phyloP scores from a whole-genome alignment of 2,329 filamentous ascomycete species.

The Aureobasidium melanogenum region DNA sequence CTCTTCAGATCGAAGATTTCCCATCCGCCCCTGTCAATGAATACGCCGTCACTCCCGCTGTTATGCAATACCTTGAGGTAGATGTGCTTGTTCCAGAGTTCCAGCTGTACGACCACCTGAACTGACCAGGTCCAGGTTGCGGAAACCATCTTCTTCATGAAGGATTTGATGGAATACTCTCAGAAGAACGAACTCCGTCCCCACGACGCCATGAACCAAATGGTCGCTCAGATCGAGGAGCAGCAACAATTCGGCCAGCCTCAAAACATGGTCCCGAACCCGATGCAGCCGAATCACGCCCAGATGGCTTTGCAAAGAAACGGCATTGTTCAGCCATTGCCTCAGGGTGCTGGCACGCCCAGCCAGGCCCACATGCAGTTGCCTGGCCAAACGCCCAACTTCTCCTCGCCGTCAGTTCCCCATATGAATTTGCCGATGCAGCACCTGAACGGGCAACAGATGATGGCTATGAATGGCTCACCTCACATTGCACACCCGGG shows the following conservation, averaged over 20 bases:
- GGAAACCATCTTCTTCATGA: constrained; percentile 58
- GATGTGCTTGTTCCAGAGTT: constrained; percentile 16
- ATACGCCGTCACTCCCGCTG: constrained; percentile 46
- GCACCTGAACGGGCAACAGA: constrained; percentile 20
- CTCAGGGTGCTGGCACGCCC: constrained; percentile 19
- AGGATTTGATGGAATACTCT: constrained; percentile 49
- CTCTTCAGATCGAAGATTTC: constrained; percentile 36
- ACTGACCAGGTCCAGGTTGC: constrained; percentile 40
- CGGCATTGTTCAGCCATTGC: constrained; percentile 18
- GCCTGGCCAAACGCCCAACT: constrained; percentile 24
- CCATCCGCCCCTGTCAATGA: constrained; percentile 39
- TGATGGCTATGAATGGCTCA: constrained; percentile 40
- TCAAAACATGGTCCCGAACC: constrained; percentile 16
- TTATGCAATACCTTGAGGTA: constrained; percentile 57
- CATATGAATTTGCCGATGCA: constrained; percentile 41
- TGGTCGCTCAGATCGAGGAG: constrained; percentile 34
- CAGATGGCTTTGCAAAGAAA: constrained; percentile 28
- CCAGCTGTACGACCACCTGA: constrained; percentile 7
- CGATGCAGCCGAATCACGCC: constrained; percentile 26
- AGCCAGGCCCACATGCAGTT: constrained; percentile 27
- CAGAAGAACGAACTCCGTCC: constrained; percentile 46
- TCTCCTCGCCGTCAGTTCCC: constrained; percentile 50
- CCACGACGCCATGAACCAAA: constrained; percentile 45
- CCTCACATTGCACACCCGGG: constrained; percentile 38
- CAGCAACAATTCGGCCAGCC: constrained; percentile 20